Evolutionary conservation across 2,329 filamentous ascomycete genomes (phyloP).

Genomic region (Colletotrichum ledebouriae): DNA sequence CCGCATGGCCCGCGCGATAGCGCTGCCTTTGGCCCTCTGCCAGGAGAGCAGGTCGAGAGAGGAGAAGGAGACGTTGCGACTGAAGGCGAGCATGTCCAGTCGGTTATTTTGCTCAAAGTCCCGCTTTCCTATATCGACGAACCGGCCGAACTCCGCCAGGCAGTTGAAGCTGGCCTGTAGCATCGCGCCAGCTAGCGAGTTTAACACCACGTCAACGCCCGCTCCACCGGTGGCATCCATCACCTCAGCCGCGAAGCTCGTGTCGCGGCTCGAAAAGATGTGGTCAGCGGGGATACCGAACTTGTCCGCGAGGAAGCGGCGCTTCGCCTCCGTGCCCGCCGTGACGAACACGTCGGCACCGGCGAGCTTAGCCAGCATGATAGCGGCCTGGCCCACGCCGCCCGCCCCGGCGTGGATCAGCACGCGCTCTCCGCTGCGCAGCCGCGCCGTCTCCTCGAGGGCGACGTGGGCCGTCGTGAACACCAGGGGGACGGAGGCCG

Average conservation of each 20-base stretch:
- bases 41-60: conserved; percentile 55
- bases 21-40: conserved; percentile 46
- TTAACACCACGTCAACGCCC: conserved; percentile 45
- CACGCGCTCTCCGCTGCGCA: conserved; percentile 34
- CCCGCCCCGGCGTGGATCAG: conserved; percentile 55
- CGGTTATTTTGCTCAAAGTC: conserved; percentile 55
- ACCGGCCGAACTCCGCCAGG: conserved; percentile 53
- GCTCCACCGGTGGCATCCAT: conserved; percentile 43
- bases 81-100: conserved; percentile 63
- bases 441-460: no score
- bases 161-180: conserved; percentile 49
- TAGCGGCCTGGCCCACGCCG: conserved; percentile 54
- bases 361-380: conserved; percentile 48
- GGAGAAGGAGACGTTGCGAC: conserved; percentile 59
- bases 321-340: conserved; percentile 48
- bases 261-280: conserved; percentile 48
- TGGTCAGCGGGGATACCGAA: conserved; percentile 39
- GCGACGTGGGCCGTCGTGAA: no score
- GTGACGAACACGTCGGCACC: conserved; percentile 52
- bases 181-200: conserved; percentile 44
- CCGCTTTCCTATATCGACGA: conserved; percentile 56
- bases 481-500: no score
- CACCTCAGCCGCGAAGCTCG: conserved; percentile 44
- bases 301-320: conserved; percentile 46
- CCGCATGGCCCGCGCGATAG: conserved; percentile 10